Conservation (phyloP, 2,329 filamentous ascomycete genomes). For the Colletotrichum neosansevieriae region DNA sequence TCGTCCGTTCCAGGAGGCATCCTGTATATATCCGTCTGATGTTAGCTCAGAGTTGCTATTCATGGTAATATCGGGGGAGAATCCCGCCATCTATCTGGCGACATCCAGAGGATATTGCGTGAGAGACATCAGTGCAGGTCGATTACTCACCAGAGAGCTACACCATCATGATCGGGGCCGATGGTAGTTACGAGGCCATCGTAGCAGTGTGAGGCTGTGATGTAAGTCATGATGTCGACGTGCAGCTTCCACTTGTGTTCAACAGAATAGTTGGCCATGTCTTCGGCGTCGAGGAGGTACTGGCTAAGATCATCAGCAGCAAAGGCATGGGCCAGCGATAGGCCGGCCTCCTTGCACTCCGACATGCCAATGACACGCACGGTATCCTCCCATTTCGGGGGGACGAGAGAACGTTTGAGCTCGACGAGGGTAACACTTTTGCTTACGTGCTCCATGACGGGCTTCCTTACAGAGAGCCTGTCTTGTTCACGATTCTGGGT, state of each 20-base stretch:
- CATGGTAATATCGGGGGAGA: neutral
- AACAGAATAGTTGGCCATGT: conserved; percentile 71
- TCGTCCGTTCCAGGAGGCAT: conserved; percentile 80
- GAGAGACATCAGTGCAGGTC: neutral
- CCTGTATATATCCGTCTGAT: conserved; percentile 58
- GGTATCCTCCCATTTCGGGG: conserved; percentile 63
- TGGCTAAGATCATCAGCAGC: conserved; percentile 78
- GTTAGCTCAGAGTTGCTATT: conserved; percentile 24
- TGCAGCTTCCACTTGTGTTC: conserved; percentile 82
- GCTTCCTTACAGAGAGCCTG: conserved; percentile 28
- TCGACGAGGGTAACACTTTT: conserved; percentile 39
- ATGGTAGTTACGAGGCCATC: conserved; percentile 81
- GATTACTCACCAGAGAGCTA: conserved; percentile 79
- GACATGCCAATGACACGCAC: conserved; percentile 73
- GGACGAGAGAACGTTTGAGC: conserved; percentile 60
- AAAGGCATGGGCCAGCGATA: conserved; percentile 82
- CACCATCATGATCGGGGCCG: conserved; percentile 80
- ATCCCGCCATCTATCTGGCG: neutral
- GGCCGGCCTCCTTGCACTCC: conserved; percentile 78
- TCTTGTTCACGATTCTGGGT: conserved; percentile 38
- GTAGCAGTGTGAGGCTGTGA: conserved; percentile 80
- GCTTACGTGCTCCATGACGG: conserved; percentile 50
- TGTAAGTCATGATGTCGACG: conserved; percentile 81
- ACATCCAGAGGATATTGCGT: neutral
- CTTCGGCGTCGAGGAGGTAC: conserved; percentile 81